These are phyloP conservation scores for Saccharomyces pastorianus DNA, from an alignment of 1,139 yeast species.

Conservation along the genomic window DNA sequence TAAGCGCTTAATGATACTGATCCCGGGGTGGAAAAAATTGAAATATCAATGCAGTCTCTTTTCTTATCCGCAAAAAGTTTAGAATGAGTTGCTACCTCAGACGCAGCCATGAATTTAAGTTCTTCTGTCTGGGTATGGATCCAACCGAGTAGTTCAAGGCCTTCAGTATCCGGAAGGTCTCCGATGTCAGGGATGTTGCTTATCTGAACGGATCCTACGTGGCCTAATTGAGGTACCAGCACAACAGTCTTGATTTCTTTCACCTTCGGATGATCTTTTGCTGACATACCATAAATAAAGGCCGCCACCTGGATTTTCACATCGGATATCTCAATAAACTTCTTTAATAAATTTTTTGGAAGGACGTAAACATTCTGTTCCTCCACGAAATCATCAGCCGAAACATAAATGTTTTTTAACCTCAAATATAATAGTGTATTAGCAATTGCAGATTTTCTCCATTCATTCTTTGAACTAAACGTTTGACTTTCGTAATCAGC, in stretches of 20 bases:
- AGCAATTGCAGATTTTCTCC: constrained; percentile 85
- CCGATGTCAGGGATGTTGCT: constrained; percentile 43
- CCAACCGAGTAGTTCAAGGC: constrained; percentile 67
- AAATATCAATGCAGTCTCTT: constrained; percentile 45
- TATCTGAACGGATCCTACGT: constrained; percentile 54
- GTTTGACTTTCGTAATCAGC: constrained; percentile 79
- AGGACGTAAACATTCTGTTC: constrained; percentile 59
- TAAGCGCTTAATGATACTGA: constrained; percentile 70
- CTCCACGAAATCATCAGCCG: constrained; percentile 50
- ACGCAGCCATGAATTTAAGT: constrained; percentile 51
- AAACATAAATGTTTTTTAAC: constrained; percentile 67
- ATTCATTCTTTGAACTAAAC: constrained; percentile 78
- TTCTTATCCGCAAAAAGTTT: constrained; percentile 33
- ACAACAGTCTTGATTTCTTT: constrained; percentile 74
- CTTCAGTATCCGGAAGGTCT: constrained; percentile 33
- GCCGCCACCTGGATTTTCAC: constrained; percentile 79
- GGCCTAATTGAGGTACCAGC: constrained; percentile 85
- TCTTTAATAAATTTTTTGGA: constrained; percentile 73
- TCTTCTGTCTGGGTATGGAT: constrained; percentile 72
- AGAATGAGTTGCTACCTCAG: constrained; percentile 61
- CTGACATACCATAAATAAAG: constrained; percentile 67
- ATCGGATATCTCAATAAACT: constrained; percentile 76
- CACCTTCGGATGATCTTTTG: constrained; percentile 57
- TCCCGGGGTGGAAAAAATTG: constrained; percentile 75
- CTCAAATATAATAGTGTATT: constrained; percentile 66